Evolutionary conservation across 176 grass and related monocot species (phyloP), one percentile per base, ranked within the genome.

Genomic region (Melocanna baccifera): DNA sequence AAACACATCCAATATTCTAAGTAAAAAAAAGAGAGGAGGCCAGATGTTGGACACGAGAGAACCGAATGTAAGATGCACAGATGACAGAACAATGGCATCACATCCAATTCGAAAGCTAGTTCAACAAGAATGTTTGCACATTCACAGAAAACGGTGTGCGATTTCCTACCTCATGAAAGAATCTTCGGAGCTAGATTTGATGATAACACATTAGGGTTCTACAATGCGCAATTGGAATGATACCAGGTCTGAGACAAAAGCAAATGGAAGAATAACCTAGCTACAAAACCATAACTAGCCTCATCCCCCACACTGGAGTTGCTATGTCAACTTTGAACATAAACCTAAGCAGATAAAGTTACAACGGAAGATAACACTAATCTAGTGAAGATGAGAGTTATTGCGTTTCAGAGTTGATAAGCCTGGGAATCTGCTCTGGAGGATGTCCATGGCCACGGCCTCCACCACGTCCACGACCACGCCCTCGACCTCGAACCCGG

Each of bases 201-300:
- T 34, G 62, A 79, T 74, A 52, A 26, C 48, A 79, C 37, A 77
- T 47, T 37, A 25, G 82, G 8, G 50, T 46, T 47, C 50, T 74
- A 87, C 79, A 85, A 85, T 77, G 77, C 64, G 89, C 80, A 89
- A 69, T 81, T 88, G 74, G 72, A 88, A 77, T 22, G 18, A 36
- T 73, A 80, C 20, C 41, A 63, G n/a, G 12, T 83, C 32, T 76
- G 74, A 75, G 16, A 61, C 14, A 86, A 80, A 83, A 20, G 56
- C 25, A 86, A 87, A 92, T 77, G 79, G 87, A 92, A 82, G 79
- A 89, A 89, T 75, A 81, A 89, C 84, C 91, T 92, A 92, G 79
- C 87, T 92, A 92, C 90, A 89, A 92, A 87, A 92, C 83, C 61
- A 89, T 88, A 92, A 92, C 90, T 83, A 89, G 90, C 63, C 75